These are phyloP conservation scores for Corchorus capsularis DNA, from an alignment of 345 rosid species.

Conservation along the genomic window DNA sequence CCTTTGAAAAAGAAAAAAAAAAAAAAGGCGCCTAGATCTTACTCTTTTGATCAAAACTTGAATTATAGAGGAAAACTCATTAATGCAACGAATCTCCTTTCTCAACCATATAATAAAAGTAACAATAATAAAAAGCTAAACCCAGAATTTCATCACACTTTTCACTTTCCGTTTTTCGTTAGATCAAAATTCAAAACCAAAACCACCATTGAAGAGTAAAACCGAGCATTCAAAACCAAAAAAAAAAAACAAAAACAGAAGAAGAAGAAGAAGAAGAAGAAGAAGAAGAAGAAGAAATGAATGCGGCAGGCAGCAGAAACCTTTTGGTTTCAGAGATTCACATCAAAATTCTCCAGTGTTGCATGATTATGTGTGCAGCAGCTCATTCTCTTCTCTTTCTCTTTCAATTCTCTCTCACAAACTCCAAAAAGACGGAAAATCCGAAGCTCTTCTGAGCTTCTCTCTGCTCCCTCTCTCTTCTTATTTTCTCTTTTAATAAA, in stretches of 20 bases:
- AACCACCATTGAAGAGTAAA: conserved; percentile 8
- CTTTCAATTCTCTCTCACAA: conserved; percentile 18
- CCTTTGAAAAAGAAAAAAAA: background rate
- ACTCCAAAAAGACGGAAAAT: conserved; percentile 48
- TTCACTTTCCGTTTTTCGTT: background rate
- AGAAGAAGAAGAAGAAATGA: background rate
- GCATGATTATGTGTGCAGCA: background rate
- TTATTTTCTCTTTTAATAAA: conserved; percentile 39
- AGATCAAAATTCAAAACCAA: background rate
- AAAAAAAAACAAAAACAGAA: background rate
- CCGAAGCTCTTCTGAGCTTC: conserved; percentile 33
- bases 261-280: background rate
- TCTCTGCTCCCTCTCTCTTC: conserved; percentile 19
- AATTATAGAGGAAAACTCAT: background rate
- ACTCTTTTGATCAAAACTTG: conserved; percentile 1
- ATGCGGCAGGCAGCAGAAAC: background rate
- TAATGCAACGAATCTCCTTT: conserved; percentile 17
- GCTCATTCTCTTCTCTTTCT: conserved; percentile 18
- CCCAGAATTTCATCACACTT: background rate
- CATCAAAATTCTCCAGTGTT: background rate
- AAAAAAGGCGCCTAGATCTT: background rate
- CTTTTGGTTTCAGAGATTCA: background rate
- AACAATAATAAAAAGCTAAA: background rate
- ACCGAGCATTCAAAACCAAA: background rate
- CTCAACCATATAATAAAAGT: background rate